Conservation (phyloP, 1,284 basidiomycete species). For the Hypsizygus ulmarius region DNA sequence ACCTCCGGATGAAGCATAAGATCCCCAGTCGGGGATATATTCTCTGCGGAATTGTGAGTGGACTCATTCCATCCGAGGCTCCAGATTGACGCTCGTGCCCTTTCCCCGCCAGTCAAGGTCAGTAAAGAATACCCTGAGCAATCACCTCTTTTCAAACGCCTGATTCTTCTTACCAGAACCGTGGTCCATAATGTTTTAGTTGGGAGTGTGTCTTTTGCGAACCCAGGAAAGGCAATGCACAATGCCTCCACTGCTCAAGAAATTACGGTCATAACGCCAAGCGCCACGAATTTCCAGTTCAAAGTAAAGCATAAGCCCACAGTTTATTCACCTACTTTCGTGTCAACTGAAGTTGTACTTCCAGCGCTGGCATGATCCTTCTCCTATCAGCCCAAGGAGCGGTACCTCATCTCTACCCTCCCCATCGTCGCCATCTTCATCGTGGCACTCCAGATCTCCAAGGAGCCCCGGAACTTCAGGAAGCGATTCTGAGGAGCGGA, state of each 20-base stretch:
- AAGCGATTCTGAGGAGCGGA: slow-evolving; percentile 21
- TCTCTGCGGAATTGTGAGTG: slow-evolving; percentile 65
- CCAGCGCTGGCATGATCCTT: slow-evolving; percentile 72
- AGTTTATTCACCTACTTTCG: background rate
- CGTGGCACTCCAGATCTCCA: slow-evolving; percentile 26
- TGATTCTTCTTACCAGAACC: slow-evolving; percentile 41
- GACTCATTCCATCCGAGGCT: slow-evolving; percentile 8
- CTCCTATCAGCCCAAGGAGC: slow-evolving; percentile 40
- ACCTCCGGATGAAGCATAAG: slow-evolving; percentile 72
- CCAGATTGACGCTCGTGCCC: slow-evolving; percentile 4
- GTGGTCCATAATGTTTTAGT: slow-evolving; percentile 73
- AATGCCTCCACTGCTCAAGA: slow-evolving; percentile 78
- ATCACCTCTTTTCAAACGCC: slow-evolving; percentile 16
- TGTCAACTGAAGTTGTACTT: slow-evolving; percentile 9
- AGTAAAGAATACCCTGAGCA: slow-evolving; percentile 13
- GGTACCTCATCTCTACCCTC: slow-evolving; percentile 41
- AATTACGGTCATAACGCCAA: slow-evolving; percentile 66
- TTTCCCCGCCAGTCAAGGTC: slow-evolving; percentile 33
- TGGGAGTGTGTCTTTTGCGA: slow-evolving; percentile 70
- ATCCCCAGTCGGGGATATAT: slow-evolving; percentile 70
- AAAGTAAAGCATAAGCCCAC: slow-evolving; percentile 45
- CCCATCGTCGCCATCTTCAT: slow-evolving; percentile 28
- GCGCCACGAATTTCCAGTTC: slow-evolving; percentile 64
- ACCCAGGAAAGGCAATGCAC: slow-evolving; percentile 68
- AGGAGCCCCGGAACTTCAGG: slow-evolving; percentile 22